Evolutionary conservation across 2,329 filamentous ascomycete genomes (phyloP), one percentile per base, ranked within the genome.

Genomic region (Aspergillus quadrilineatus): DNA sequence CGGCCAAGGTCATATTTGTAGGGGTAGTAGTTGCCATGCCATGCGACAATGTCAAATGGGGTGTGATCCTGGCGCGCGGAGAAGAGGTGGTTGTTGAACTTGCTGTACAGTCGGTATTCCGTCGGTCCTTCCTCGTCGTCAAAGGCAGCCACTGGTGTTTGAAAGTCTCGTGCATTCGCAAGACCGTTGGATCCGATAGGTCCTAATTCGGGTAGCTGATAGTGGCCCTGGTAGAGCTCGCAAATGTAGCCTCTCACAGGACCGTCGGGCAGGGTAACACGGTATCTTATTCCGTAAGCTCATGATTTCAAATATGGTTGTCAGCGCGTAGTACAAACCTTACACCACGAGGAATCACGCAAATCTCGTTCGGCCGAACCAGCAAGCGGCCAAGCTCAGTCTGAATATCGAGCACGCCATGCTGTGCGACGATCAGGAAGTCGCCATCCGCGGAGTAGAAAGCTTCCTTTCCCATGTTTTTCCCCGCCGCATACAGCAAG

Each of bases 371-470:
- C 1, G 89, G 89, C 53, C 89, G 82, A n/a, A 92, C 85, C 43
- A 90, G 81, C 5, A 93, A 76, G 67, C 82, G 83, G 45, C 89
- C 90, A 47, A 92, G 79, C 72, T 93, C 89, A 1, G 89, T 93
- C 65, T 87, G 84, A 60, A 93, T 88, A 66, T 92, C 88, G 39
- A 93, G 75, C 12, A 81, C 80, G 2, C 89, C 89, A 60, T 89
- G 83, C 69, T 93, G 89, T 1, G 88, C 81, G 12, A 93, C 88
- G 60, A 93, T 86, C 55, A 92, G 74, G 65, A 90, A 83, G 69
- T 93, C 89, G 10, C 89, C 89, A 68, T 93, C 89, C 0, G 90
- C 88, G 3, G 88, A 92, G 79, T 93, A 95, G 71, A 92, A 95
- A 0, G 90, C 90, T 49, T 87, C 80, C 39, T 83, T 82, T n/a